Conservation (phyloP, 1,284 basidiomycete genomes). For the Schizopora paradoxa region DNA sequence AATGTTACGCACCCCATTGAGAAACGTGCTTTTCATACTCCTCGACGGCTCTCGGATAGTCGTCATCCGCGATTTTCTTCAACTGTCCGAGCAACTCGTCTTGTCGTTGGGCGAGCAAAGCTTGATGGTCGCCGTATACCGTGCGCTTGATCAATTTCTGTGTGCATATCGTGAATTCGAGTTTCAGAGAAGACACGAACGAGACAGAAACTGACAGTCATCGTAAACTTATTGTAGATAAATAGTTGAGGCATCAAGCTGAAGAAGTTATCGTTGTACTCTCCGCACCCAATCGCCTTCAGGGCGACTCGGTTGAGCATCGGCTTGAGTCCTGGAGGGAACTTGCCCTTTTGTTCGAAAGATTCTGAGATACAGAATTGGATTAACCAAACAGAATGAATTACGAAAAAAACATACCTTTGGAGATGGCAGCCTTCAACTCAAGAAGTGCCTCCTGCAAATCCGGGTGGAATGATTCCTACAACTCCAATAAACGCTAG, state of each 20-base stretch:
- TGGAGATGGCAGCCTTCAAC: constrained; percentile 56
- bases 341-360: constrained; percentile 80
- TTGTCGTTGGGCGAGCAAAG: constrained; percentile 56
- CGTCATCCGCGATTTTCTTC: constrained; percentile 49
- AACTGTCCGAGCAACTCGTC: constrained; percentile 60
- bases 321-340: constrained; percentile 79
- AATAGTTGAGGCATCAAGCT: constrained; percentile 82
- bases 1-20: constrained; percentile 51
- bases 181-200: constrained; percentile 2
- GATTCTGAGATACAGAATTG: constrained; percentile 46
- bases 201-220: constrained; percentile 45
- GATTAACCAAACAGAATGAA: constrained; percentile 14
- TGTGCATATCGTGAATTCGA: neutral
- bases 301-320: constrained; percentile 67
- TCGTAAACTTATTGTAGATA: constrained; percentile 90
- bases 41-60: constrained; percentile 62
- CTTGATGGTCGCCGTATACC: constrained; percentile 64
- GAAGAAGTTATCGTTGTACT: constrained; percentile 92
- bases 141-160: constrained; percentile 83
- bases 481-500: constrained; percentile 22
- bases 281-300: constrained; percentile 75
- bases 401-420: no score
- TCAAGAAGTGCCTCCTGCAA: constrained; percentile 59
- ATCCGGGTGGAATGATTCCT: constrained; percentile 61
- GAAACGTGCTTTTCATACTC: constrained; percentile 65